Percentiles rank a stretch among this genome's conserved stretches.
Evolutionary conservation across 2,329 filamentous ascomycete species (phyloP).

Genomic region (Fusarium phyllophilum): DNA sequence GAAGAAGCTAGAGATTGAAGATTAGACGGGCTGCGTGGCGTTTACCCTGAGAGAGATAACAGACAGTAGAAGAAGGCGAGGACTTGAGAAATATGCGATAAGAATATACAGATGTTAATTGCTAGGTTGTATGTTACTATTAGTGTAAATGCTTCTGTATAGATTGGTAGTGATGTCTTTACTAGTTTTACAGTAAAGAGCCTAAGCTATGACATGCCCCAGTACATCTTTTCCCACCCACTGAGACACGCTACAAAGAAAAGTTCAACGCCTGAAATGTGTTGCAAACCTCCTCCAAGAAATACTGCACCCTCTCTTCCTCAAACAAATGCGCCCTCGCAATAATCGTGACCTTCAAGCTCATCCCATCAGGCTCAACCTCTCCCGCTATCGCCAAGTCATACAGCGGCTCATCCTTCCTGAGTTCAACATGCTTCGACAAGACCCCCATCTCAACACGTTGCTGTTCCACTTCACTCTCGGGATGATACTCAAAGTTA

Average conservation of each 20-base stretch:
- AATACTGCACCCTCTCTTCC: background rate
- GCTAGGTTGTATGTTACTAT: no score
- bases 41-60: no score
- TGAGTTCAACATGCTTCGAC: background rate
- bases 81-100: no score
- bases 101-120: no score
- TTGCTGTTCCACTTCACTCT: slow-evolving; percentile 9
- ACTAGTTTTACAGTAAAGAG: no score
- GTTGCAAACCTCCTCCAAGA: background rate
- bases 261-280: background rate
- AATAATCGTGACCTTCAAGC: background rate
- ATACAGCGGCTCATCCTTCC: slow-evolving; percentile 10
- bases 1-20: no score
- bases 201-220: no score
- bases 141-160: no score
- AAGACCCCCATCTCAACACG: slow-evolving; percentile 16
- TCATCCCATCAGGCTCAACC: slow-evolving; percentile 8
- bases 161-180: no score
- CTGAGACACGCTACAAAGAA: background rate
- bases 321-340: background rate
- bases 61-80: no score
- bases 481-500: slow-evolving; percentile 19
- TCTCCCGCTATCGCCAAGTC: slow-evolving; percentile 14
- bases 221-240: no score
- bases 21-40: no score